Base-by-base conservation (phyloP, 2,329 filamentous ascomycete genomes). In the Teratosphaeriaceae sp. region DNA sequence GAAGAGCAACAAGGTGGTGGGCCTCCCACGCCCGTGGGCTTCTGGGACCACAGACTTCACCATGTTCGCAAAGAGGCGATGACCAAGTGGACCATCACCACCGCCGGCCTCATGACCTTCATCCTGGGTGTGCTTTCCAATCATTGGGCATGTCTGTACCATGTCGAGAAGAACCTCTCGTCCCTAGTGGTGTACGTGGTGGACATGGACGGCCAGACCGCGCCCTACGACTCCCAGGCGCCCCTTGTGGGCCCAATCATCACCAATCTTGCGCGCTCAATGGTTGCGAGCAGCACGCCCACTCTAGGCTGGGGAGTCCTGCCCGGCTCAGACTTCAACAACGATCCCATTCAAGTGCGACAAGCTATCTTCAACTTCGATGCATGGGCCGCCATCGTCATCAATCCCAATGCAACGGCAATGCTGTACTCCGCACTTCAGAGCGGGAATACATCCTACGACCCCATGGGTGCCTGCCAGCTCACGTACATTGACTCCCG, bases 401-500 rank as follows among this genome's bases (percentile, higher is more conserved):
- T 84, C 50, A 79, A 81, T 47, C 58, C 78, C 1, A 82, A 83
- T 50, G 79, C 80, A 0, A 81, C 78, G 0, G 62, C 70, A 0
- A 64, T 81, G 16, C 66, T 84, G 1, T 73, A 73, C 40, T 62
- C 69, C 15, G 78, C 80, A 0, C 64, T 82, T 0, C 59, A 63
- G 1, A 71, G 60, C 0, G 76, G 74, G 1, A 80, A 84, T 53
- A 52, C 69, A 2, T 73, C 70, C 4, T 84, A 82, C 54, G 75
- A 81, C 38, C 80, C 79, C 0, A 62, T 70, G 3, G 78, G 78
- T 5, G 74, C 76, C 0, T 70, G 75, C 9, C 75, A 83, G 50
- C 63, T 78, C 12, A 63, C 82, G 31, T 72, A 75, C 43, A 68
- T 75, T 43, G 66, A 75, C 18, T 69, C 78, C 2, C 66, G 79